These are phyloP conservation scores for Mortierella polycephala DNA, from an alignment of 371 early-diverging fungal species.

Conservation along the genomic window DNA sequence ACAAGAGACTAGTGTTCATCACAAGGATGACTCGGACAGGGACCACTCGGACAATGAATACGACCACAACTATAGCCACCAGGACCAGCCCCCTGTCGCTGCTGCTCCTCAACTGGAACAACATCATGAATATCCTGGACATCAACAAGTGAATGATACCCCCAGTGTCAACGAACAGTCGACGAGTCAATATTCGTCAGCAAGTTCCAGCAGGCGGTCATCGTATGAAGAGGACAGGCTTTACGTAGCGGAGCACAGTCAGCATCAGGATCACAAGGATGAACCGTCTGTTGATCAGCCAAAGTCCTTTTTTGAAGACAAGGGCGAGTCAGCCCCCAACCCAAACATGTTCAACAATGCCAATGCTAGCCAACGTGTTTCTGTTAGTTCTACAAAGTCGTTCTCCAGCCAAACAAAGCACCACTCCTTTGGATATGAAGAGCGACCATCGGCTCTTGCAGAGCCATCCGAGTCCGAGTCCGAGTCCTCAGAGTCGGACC, in stretches of 20 bases:
- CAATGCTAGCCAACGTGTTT: constrained; percentile 19
- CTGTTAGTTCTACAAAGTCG: constrained; percentile 34
- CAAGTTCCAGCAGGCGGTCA: constrained; percentile 13
- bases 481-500: constrained; percentile 29
- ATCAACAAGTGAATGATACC: background rate
- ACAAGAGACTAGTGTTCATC: background rate
- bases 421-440: constrained; percentile 43
- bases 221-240: constrained; percentile 8
- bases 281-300: background rate
- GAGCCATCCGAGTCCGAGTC: constrained; percentile 39
- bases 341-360: constrained; percentile 15
- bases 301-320: constrained; percentile 11
- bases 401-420: constrained; percentile 46
- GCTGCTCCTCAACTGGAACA: too few species aligned
- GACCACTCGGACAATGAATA: background rate
- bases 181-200: constrained; percentile 6
- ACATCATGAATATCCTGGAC: too few species aligned
- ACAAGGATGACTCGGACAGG: background rate
- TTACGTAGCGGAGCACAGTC: background rate
- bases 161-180: too few species aligned
- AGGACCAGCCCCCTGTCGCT: too few species aligned
- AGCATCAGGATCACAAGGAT: background rate
- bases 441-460: constrained; percentile 14
- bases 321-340: constrained; percentile 15
- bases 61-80: constrained; percentile 1